A percentile compares a stretch with the other conserved stretches of the same genome.
phyloP scores from a whole-genome alignment of 495 filamentous ascomycete genomes.

The Immersiella caudata region DNA sequence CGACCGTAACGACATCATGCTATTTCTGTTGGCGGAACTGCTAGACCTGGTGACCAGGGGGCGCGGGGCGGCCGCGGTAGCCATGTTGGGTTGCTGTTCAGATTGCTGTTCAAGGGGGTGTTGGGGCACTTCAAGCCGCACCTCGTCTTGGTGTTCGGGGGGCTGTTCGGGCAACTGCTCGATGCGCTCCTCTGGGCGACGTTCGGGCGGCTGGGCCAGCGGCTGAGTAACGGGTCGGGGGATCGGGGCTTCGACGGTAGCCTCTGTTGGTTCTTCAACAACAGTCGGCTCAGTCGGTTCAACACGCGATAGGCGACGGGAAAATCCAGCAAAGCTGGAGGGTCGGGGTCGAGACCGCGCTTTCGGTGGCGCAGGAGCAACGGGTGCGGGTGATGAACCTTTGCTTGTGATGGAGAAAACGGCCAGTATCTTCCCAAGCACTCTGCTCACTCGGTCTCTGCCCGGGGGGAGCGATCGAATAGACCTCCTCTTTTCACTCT shows the following conservation, averaged over 20 bases:
- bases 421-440: conserved; percentile 46
- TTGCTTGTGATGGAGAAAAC: conserved; percentile 38
- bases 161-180: conserved; percentile 2
- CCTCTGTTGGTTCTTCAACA: conserved; percentile 25
- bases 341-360: conserved; percentile 24
- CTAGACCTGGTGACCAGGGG: conserved; percentile 18
- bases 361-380: conserved; percentile 14
- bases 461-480: conserved; percentile 36
- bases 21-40: conserved; percentile 39
- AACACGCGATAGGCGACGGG: conserved; percentile 32
- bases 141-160: background rate
- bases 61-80: conserved; percentile 28
- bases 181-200: background rate
- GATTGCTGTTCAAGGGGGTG: background rate
- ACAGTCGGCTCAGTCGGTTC: conserved; percentile 20
- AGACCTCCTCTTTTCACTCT: conserved; percentile 40
- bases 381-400: conserved; percentile 22
- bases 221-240: background rate
- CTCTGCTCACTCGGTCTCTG: conserved; percentile 35
- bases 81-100: conserved; percentile 29
- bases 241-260: background rate
- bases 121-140: background rate
- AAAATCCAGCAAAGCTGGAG: conserved; percentile 37
- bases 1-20: conserved; percentile 48
- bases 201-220: background rate